Evolutionary conservation across 805 yeast species (phyloP), one percentile per base, ranked within the genome.

Genomic region (Kazachstania kunashirensis): DNA sequence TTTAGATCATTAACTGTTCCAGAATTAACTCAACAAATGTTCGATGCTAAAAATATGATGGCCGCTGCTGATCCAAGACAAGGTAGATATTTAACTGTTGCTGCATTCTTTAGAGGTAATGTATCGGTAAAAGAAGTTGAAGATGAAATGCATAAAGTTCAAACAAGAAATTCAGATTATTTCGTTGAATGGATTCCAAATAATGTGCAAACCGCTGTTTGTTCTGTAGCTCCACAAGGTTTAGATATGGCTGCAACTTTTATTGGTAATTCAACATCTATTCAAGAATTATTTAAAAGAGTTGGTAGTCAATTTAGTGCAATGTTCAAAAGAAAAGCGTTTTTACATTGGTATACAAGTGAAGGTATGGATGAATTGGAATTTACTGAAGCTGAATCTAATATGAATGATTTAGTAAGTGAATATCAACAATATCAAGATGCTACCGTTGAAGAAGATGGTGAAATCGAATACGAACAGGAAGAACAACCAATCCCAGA

Each of bases 361-460:
- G 96, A 86, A 65, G 96, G 96, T 68, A 86, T 86, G 96, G 96
- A 86, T 57, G 94, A 81, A 66, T 72, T 79, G 70, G 96, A 86
- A 67, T 86, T 86, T 63, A 75, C 85, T 40, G 96, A 86, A 68
- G 96, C 96, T 37, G 94, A 84, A 66, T 78, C 89, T 38, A 83
- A 86, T 61, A 77, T 86, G 86, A 75, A 73, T 50, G 96, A 86
- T 64, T 70, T 86, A 57, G 86, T 85, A 39, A 75, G 79, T 55
- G 96, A 86, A 65, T 79, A 86, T 60, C 92, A 84, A 67, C 95
- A 86, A 66, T 84, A 85, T 67, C 95, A 85, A 70, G 89, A 80
- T 48, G 84, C 80, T 37, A 73, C 77, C 40, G 71, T 73, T 39
- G 88, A 78, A 48, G 83, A 81, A 40, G 94, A 81, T 45, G 89